Conservation (phyloP, 441 rosid species). For the Pelargonium australe region DNA sequence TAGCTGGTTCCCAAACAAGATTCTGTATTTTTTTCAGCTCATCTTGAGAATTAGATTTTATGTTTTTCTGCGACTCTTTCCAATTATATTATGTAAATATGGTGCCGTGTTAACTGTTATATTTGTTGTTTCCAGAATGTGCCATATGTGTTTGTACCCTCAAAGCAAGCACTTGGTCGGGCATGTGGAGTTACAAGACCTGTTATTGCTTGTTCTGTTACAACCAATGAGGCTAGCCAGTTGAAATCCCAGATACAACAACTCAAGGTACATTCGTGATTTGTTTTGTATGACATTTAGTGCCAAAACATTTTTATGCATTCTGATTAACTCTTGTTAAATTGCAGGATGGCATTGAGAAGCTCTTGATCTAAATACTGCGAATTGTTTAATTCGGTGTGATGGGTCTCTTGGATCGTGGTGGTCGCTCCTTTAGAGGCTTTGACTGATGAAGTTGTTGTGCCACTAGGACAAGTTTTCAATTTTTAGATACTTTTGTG, state of each 20-base stretch:
- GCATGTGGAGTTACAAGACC: conserved; percentile 99
- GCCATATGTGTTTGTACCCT: conserved; percentile 92
- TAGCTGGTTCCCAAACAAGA: too few relatives aligned
- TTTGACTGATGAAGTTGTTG: conserved; percentile 9
- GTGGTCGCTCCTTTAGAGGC: conserved; percentile 6
- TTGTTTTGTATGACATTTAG: background rate
- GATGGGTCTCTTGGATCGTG: background rate
- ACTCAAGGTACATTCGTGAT: conserved; percentile 45
- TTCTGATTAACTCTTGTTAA: background rate
- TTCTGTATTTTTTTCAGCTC: too few relatives aligned
- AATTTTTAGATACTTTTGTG: background rate
- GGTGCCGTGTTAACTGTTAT: background rate
- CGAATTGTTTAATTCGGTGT: background rate
- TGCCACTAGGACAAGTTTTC: background rate
- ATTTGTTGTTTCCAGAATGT: conserved; percentile 53
- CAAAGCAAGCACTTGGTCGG: conserved; percentile 89
- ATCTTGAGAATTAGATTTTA: too few relatives aligned
- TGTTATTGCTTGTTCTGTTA: conserved; percentile 83
- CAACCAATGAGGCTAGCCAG: conserved; percentile 78
- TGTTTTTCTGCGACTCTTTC: too few relatives aligned
- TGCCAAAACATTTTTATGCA: background rate
- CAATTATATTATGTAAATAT: background rate
- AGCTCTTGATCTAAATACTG: background rate
- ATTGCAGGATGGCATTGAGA: conserved; percentile 8
- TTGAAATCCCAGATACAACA: conserved; percentile 75